Base-by-base conservation (phyloP, 768 basidiomycete species). In the Russula sp. region DNA sequence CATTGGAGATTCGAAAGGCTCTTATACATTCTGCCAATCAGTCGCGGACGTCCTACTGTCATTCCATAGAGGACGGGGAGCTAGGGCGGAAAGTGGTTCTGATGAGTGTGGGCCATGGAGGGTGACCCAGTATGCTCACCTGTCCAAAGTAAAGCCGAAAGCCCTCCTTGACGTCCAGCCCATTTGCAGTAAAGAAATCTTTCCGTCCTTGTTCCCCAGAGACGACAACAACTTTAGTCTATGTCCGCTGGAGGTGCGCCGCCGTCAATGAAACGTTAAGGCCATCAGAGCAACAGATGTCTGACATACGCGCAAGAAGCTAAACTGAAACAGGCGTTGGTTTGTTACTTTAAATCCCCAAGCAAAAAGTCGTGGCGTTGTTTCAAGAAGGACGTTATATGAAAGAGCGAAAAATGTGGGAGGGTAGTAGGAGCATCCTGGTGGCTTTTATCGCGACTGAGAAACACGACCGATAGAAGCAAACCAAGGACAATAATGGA, bases 91-190 rank as follows among this genome's bases (percentile, higher is more conserved):
- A 57, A 69, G 62, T 57, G 38, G 40, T 3, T 58, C 26, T 49
- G 36, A 53, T 59, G 20, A n/a, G 56, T 51, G 28, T 7, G 32
- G 54, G 22, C 14, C 36, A 36, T 54, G 49, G 8, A n/a, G 42
- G 16, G 56, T 48, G 22, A 38, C 40, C 22, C 59, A n/a, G 40
- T 49, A 48, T 36, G 34, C 87, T 68, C 72, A 90, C 89, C 61
- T 86, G 88, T 57, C 89, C 89, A 52, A 86, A 88, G 65, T 90
- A 80, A 70, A 89, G 81, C 71, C 85, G 87, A 79, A 90, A 91
- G 6, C 88, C 89, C 76, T 89, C 87, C 48, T 84, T 85, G 56
- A 92, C 80, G 74, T 90, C 88, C 66, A 92, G 13, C 36, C 36
- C 36, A 36, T 83, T 85, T 61, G 86, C 83, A 2, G 80, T 79